Evolutionary conservation across 2,329 filamentous ascomycete genomes (phyloP), one percentile per base, ranked within the genome.

Genomic region (Ophiostoma tasmaniense): DNA sequence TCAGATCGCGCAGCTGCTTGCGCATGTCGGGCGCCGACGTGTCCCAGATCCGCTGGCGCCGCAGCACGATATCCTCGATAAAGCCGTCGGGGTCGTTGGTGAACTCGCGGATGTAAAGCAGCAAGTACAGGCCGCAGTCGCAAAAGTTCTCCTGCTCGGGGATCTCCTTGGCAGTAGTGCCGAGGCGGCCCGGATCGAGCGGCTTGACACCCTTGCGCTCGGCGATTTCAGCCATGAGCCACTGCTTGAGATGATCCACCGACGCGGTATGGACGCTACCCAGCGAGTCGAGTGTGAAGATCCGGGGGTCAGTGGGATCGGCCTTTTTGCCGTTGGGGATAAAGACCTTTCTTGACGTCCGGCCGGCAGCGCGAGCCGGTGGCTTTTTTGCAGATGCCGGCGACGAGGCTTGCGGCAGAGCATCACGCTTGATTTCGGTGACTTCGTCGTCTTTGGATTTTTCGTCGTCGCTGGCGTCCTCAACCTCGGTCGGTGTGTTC

Each of bases 221-320:
- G 73, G 83, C 82, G 3, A 90, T 89, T 79, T 98, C 95, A 65
- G 85, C 85, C 7, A 84, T 75, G 5, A 98, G 81, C 77, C 97
- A 98, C 33, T 91, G 85, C 74, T 89, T 93, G 37, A 99, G 81
- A 45, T 85, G 83, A 64, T 78, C 84, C 71, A 90, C 87, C 6
- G 92, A 90, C 0, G 82, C 79, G 0, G 85, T 81, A 73, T 93
- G 92, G 0, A 81, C 64, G 4, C 78, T 74, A n/a, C 88, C 89
- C 1, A 98, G 82, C 0, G 95, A 98, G 77, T 99, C 95, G 33
- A 98, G 85, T 0, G 92, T 92, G 72, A 98, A 88, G 71, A 98
- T 93, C 45, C 86, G 85, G 1, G 92, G 87, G 66, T 87, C 82
- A 10, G 79, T 80, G 0, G 81, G 78, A 67, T 86, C 80, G 69